Percentiles rank a stretch among this genome's conserved stretches.
Conservation (phyloP, 257 asterid genomes). For the Nicotiana obtusifolia region DNA sequence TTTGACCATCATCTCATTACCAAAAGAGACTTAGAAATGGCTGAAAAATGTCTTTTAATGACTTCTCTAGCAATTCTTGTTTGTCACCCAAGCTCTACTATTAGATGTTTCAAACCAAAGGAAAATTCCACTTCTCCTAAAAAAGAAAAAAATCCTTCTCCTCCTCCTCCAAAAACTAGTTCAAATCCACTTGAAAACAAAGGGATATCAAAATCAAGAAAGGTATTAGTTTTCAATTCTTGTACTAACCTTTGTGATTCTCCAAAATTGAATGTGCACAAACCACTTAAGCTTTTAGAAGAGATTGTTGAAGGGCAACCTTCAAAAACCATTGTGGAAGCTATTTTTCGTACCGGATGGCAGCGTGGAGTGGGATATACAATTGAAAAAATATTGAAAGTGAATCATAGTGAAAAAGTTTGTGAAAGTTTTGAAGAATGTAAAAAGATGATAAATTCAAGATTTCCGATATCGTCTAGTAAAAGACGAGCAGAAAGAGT, state of each 20-base stretch:
- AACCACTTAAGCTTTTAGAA: not conserved
- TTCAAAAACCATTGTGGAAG: not conserved
- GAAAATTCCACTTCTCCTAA: constrained; percentile 12
- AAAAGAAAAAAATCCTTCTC: constrained; percentile 3
- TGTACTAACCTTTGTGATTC: not conserved
- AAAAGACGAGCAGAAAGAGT: not conserved
- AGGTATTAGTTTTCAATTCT: not conserved
- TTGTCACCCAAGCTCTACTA: constrained; percentile 16
- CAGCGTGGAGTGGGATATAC: not conserved
- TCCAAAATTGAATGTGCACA: not conserved
- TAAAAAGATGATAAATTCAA: not conserved
- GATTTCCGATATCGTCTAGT: not conserved
- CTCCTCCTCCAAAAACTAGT: too few relatives aligned
- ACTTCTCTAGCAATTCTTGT: constrained; percentile 15
- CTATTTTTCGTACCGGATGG: constrained; percentile 10
- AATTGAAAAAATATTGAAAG: constrained; percentile 10
- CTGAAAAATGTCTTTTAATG: constrained; percentile 15
- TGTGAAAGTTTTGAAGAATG: not conserved
- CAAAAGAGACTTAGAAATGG: not conserved
- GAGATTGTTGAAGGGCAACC: not conserved
- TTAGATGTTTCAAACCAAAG: constrained; percentile 16
- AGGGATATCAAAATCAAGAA: not conserved
- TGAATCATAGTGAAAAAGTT: not conserved
- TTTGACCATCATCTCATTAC: not conserved
- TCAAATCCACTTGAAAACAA: not conserved